These are phyloP conservation scores for Boletus vermiculosoides DNA, from an alignment of 768 basidiomycete species.

Conservation along the genomic window DNA sequence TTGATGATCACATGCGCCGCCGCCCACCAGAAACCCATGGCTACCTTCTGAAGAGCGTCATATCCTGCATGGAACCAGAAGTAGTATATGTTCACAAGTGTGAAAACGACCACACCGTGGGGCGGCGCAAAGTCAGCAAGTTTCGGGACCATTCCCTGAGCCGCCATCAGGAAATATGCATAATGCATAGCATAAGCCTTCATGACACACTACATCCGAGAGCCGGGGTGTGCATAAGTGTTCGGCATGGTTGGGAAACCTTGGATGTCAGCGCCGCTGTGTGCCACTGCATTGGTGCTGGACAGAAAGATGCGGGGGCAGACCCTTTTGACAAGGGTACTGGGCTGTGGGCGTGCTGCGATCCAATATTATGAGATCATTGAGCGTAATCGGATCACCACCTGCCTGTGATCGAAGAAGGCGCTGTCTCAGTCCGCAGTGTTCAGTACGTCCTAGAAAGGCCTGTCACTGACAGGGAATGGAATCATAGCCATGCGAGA, in stretches of 20 bases:
- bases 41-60: slow-evolving; percentile 1
- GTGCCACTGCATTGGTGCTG: slow-evolving; percentile 6
- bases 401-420: slow-evolving; percentile 24
- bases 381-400: slow-evolving; percentile 20
- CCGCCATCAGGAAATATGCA: slow-evolving; percentile 1
- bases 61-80: slow-evolving; percentile 10
- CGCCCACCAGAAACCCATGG: background rate
- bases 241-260: slow-evolving; percentile 4
- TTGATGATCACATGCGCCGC: slow-evolving; percentile 15
- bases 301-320: slow-evolving; percentile 4
- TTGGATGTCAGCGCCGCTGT: background rate
- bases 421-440: slow-evolving; percentile 16
- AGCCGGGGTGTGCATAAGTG: background rate
- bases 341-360: slow-evolving; percentile 26
- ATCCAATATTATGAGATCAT: slow-evolving; percentile 16
- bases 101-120: slow-evolving; percentile 11
- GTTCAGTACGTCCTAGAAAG: slow-evolving; percentile 20
- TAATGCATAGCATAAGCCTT: slow-evolving; percentile 12
- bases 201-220: slow-evolving; percentile 8
- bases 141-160: slow-evolving; percentile 3
- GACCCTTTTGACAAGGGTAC: slow-evolving; percentile 13
- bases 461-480: slow-evolving; percentile 16
- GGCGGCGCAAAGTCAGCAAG: slow-evolving; percentile 6
- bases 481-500: slow-evolving; percentile 21
- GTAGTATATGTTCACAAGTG: slow-evolving; percentile 1